Base-by-base conservation (phyloP, 257 asterid species). In the Fraxinus americana region DNA sequence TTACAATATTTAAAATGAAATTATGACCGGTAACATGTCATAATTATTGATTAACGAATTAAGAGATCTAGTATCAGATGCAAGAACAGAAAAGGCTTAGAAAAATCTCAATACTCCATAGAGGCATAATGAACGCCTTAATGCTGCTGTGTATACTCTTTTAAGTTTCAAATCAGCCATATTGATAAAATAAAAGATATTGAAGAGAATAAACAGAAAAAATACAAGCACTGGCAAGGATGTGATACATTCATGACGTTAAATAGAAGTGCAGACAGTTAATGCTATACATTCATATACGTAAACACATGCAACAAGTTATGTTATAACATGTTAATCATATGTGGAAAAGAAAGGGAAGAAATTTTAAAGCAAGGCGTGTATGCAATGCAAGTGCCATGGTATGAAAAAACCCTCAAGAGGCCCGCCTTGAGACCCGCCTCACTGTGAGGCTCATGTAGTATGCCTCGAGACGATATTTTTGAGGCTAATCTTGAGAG, bases 151-250 rank as follows among this genome's bases (percentile, higher is more conserved):
- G 30, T 45, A 17, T 73, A 66, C 68, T 73, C 45, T 30, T 73
- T 66, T 17, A 63, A 32, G 78, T 67, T 41, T 25, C 65, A 69
- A 59, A 73, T 69, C 63, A 4, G 67, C 19, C 34, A 66, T 74
- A 74, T 50, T 61, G 39, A 77, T 75, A 39, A 39, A 29, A 52
- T 66, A 65, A 75, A 71, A 50, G n/a, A 57, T 11, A 61, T 63
- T 27, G 34, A 69, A 4, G 38, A 72, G 16, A 61, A 12, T 25
- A 52, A 41, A 50, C 29, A n/a, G 54, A 32, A 27, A 30, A 23
- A 45, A 72, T 39, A 30, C 4, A 65, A 38, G 32, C 30, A 73
- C 14, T 34, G 14, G 29, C 59, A 73, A 17, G 1, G 4, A 63
- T 25, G 19, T 63, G 17, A 21, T 25, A 66, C 17, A 57, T 30